A percentile compares a stretch with the other conserved stretches of the same genome.
These are phyloP conservation scores for Colletotrichum tropicicola DNA, from an alignment of 2,329 filamentous ascomycete species.

Conservation along the genomic window DNA sequence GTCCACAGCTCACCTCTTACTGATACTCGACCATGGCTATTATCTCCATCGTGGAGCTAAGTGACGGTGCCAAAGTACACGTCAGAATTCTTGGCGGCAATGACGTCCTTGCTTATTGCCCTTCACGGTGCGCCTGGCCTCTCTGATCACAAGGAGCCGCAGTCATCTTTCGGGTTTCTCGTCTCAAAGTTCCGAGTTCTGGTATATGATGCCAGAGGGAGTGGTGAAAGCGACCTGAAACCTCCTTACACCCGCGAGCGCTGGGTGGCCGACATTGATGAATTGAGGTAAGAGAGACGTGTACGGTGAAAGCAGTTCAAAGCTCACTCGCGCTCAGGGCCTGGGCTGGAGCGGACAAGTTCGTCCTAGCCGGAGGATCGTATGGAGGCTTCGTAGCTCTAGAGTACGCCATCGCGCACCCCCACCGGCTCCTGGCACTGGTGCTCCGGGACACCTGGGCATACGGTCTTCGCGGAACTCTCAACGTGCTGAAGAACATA, in stretches of 20 bases:
- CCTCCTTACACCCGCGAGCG: conserved; percentile 35
- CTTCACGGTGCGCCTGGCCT: conserved; percentile 36
- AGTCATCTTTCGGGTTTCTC: conserved; percentile 33
- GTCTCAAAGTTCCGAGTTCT: conserved; percentile 32
- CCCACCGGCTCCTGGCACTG: conserved; percentile 31
- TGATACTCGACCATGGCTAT: neutral
- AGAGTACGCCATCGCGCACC: conserved; percentile 34
- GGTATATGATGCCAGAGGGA: conserved; percentile 36
- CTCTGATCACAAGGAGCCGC: conserved; percentile 33
- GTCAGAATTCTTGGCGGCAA: conserved; percentile 31
- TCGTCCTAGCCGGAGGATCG: conserved; percentile 35
- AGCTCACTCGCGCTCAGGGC: conserved; percentile 16
- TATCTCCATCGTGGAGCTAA: neutral
- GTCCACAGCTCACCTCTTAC: no score
- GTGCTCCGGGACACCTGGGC: conserved; percentile 35
- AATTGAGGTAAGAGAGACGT: conserved; percentile 31
- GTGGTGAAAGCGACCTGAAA: conserved; percentile 35
- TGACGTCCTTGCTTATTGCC: conserved; percentile 32
- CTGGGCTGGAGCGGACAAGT: conserved; percentile 32
- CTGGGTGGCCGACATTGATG: conserved; percentile 36
- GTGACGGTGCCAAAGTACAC: conserved; percentile 33
- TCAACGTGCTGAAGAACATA: conserved; percentile 28
- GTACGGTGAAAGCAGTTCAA: neutral
- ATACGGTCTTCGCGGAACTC: conserved; percentile 23
- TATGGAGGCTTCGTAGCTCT: conserved; percentile 35